Base-by-base conservation (phyloP, 176 grass and related monocot species). In the Echinochloa phyllopogon region DNA sequence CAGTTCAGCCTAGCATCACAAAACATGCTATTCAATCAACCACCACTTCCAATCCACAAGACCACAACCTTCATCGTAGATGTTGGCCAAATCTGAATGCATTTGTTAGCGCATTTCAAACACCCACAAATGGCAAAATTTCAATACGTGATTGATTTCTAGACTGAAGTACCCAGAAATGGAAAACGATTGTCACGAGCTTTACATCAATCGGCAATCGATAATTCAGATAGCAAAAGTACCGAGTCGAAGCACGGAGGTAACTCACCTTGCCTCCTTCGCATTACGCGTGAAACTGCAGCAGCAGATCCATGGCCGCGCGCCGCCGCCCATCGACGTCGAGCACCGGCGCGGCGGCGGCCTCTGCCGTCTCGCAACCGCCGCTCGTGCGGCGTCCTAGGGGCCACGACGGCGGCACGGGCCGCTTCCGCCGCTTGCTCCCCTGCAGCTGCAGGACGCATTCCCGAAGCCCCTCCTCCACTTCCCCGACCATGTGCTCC, bases 341-440 rank as follows among this genome's bases (percentile, higher is more conserved):
- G 56, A 62, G 6, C 41, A 60, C 68, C 18, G 17, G 55, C 38
- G 51, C 17, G 0, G 53, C 48, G 33, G 78, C 65, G 4, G 14
- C 79, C 1, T 29, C 81, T 42, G 18, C 18, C 2, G 42, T 56
- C 17, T 78, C 74, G 63, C 69, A 71, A 37, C 6, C 7, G 42
- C 42, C 69, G 42, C 56, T 74, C 24, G 68, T 38, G 21, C 50
- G 53, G 52, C 76, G 76, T 10, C 76, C 85, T 24, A 80, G 25
- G 68, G 85, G 56, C 76, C 85, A 86, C 5, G 85, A 86, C 29
- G 85, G 76, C 66, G 85, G 77, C 0, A 42, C 76, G 7, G 76
- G 68, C 33, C 85, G 85, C 55, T 86, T 86, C 41, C 68, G 40
- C 67, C 85, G 76, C 56, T 86, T 86, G 85, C 56, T 73, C 69